These are phyloP conservation scores for Pythium grandisporangium DNA, from an alignment of 352 stramenopile species.

Conservation along the genomic window DNA sequence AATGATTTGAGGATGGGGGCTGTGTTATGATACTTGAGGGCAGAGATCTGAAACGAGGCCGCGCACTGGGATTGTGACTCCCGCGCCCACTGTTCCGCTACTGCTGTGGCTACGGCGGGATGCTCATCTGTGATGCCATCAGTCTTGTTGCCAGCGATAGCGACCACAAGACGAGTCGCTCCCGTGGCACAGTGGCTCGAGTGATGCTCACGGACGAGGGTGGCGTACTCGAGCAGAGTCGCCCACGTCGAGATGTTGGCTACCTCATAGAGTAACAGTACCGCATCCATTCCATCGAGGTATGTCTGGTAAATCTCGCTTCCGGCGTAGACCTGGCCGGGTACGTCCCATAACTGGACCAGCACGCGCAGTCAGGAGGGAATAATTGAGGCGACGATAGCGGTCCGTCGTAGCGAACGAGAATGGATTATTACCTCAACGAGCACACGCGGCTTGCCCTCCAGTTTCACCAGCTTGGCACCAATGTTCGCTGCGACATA, in stretches of 20 bases:
- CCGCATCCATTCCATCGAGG: slow-evolving; percentile 15
- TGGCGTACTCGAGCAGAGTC: slow-evolving; percentile 16
- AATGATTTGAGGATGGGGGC: slow-evolving; percentile 4
- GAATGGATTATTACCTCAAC: slow-evolving; percentile 37
- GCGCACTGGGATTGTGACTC: too few relatives aligned
- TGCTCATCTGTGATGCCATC: too few relatives aligned
- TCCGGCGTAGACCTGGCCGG: slow-evolving; percentile 33
- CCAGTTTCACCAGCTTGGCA: slow-evolving; percentile 41
- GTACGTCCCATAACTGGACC: slow-evolving; percentile 48
- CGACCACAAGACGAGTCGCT: not conserved
- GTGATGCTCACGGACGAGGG: not conserved
- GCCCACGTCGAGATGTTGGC: slow-evolving; percentile 15
- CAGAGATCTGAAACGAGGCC: slow-evolving; percentile 2
- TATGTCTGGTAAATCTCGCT: slow-evolving; percentile 37
- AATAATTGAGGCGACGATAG: not conserved
- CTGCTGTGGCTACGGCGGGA: too few relatives aligned
- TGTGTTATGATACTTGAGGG: slow-evolving; percentile 1
- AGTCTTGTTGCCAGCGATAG: slow-evolving; percentile 12
- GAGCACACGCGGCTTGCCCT: slow-evolving; percentile 19
- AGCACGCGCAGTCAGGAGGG: not conserved
- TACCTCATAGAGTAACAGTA: slow-evolving; percentile 39
- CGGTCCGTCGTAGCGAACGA: too few relatives aligned
- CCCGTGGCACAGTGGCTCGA: not conserved
- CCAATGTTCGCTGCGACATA: slow-evolving; percentile 26
- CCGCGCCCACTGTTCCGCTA: not conserved